Evolutionary conservation across 768 basidiomycete species (phyloP), one percentile per base, ranked within the genome.

Genomic region (Gelatoporia subvermispora): DNA sequence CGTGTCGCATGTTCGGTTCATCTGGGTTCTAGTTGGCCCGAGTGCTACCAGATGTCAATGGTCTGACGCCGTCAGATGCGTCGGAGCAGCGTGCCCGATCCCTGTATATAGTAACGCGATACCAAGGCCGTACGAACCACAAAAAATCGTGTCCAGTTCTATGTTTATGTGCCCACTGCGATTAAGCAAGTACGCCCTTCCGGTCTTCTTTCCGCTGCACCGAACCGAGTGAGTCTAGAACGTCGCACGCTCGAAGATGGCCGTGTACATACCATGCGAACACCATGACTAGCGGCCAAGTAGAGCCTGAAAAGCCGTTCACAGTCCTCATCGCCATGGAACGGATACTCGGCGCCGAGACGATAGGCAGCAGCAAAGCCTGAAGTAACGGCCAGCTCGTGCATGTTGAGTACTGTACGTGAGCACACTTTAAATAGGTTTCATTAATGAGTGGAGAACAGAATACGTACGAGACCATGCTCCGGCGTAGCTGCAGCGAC

Each of bases 281-380:
- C 28, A 7, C 60, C 62, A 37, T 65, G 61, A 38, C 61, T 63
- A 36, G 63, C 52, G 3, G 57, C 56, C 7, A 63, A 53, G 36
- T 66, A 62, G 18, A 65, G 54, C 45, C 53, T 55, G 55, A 65
- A 64, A 15, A 66, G 60, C 16, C 62, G 44, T 34, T 59, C 55
- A 45, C 64, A 64, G 22, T 60, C 60, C 21, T 64, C 56, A 47
- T 68, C 61, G n/a, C 56, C 61, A 13, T 60, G 51, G 55, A 62
- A 64, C 2, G 63, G 64, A 49, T 62, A 67, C 13, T 62, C 60
- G 2, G 62, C 66, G 5, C 64, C 65, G 10, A 68, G 55, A 18
- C 57, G 60, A 40, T 72, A 71, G 3, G 70, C 69, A n/a, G 68
- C 70, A 3, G 69, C 66, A 45, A 72, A 67, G n/a, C 71, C 70